A percentile compares a stretch with the other conserved stretches of the same genome.
Evolutionary conservation across 129 eudicot species (phyloP).

Genomic region (Pseudognaphalium luteoalbum): DNA sequence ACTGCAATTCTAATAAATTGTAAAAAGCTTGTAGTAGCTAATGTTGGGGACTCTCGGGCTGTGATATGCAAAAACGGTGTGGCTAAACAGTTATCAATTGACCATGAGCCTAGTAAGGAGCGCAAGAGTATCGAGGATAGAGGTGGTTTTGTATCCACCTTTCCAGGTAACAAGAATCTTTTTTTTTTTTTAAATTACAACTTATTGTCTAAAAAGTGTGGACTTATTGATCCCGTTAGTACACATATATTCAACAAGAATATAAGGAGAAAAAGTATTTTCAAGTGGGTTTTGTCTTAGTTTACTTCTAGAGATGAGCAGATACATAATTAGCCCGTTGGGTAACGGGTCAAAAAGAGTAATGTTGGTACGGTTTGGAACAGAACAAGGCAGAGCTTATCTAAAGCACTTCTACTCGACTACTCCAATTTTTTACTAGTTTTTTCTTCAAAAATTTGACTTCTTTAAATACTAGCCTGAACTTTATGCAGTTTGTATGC

Average conservation of each 20-base stretch:
- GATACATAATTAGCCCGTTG: no score
- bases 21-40: slow-evolving; percentile 77
- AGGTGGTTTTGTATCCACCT: slow-evolving; percentile 89
- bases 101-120: slow-evolving; percentile 85
- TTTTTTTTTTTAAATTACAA: not conserved
- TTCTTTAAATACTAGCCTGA: no score
- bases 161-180: slow-evolving; percentile 62
- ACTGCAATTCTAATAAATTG: slow-evolving; percentile 83
- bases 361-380: no score
- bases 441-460: no score
- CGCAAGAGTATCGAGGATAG: slow-evolving; percentile 64
- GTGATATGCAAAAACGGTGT: slow-evolving; percentile 75
- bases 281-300: not conserved
- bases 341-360: no score
- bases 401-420: no score
- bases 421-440: no score
- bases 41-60: slow-evolving; percentile 97
- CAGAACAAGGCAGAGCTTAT: no score
- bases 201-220: not conserved
- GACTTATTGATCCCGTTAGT: not conserved
- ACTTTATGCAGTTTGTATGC: no score
- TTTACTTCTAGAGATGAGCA: not conserved
- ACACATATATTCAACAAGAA: not conserved
- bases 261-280: not conserved
- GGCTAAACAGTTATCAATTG: slow-evolving; percentile 78